These are phyloP conservation scores for Przewalskia tangutica DNA, from an alignment of 257 asterid genomes.

Conservation along the genomic window DNA sequence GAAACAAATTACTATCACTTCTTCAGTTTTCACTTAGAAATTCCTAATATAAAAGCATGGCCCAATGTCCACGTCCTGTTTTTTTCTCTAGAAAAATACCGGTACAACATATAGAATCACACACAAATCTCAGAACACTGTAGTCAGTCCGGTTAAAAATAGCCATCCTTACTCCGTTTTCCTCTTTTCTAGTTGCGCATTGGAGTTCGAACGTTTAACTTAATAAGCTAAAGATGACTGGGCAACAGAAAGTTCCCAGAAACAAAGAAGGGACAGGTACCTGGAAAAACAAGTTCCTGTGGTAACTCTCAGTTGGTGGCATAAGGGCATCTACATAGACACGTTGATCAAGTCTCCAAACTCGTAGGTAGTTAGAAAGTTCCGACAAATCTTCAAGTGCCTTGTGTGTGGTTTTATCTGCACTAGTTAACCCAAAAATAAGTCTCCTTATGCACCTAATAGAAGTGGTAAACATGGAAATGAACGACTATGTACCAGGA, in stretches of 20 bases:
- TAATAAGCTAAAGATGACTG: neutral
- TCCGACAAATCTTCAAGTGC: constrained; percentile 91
- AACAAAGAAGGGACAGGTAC: constrained; percentile 21
- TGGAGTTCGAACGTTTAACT: neutral
- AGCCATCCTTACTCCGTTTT: neutral
- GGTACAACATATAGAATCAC: neutral
- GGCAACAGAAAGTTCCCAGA: neutral
- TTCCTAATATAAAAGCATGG: neutral
- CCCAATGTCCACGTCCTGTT: neutral
- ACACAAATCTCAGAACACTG: neutral
- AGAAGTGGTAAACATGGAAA: neutral
- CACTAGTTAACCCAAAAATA: constrained; percentile 14
- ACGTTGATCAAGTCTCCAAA: constrained; percentile 62
- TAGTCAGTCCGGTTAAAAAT: neutral
- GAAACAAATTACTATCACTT: neutral
- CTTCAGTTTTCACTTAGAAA: neutral
- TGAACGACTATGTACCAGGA: constrained; percentile 45
- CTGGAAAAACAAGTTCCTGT: constrained; percentile 86
- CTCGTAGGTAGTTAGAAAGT: constrained; percentile 66
- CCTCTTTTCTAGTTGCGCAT: neutral
- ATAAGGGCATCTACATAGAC: constrained; percentile 77
- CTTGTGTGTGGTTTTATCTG: constrained; percentile 75
- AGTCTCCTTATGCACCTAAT: constrained; percentile 10
- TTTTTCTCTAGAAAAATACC: neutral
- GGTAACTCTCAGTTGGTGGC: constrained; percentile 89